Evolutionary conservation across 371 early-diverging fungal species (phyloP).

Genomic region (Dinochytrium kinnereticum): DNA sequence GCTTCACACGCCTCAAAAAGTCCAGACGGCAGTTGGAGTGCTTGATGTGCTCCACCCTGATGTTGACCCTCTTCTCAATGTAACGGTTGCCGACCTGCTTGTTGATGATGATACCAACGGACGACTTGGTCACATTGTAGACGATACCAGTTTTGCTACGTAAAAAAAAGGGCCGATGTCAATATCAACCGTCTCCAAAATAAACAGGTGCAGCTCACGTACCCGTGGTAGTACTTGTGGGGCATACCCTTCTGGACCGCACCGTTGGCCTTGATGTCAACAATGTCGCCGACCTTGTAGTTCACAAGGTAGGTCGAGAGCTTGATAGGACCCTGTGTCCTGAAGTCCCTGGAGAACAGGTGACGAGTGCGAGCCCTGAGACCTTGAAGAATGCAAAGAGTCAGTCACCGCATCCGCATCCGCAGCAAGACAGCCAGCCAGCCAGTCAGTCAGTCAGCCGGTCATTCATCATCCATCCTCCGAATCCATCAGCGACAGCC

Average conservation of each 20-base stretch:
- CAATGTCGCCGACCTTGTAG: constrained; percentile 99
- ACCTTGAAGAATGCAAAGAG: constrained; percentile 45
- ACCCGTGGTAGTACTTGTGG: constrained; percentile 99
- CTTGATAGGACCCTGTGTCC: constrained; percentile 90
- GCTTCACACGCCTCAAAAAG: constrained; percentile 96
- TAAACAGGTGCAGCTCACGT: constrained; percentile 43
- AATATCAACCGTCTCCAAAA: neutral
- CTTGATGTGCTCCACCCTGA: constrained; percentile 99
- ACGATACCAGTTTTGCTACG: constrained; percentile 95
- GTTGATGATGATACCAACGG: constrained; percentile 98
- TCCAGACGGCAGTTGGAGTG: constrained; percentile 99
- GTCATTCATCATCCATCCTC: too few relatives aligned
- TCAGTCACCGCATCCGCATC: neutral
- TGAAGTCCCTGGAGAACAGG: constrained; percentile 97
- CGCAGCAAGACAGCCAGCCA: too few relatives aligned
- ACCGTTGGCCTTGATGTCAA: constrained; percentile 97
- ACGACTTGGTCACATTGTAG: constrained; percentile 98
- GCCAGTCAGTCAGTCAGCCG: too few relatives aligned
- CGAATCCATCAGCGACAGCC: too few relatives aligned
- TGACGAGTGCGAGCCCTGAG: constrained; percentile 98
- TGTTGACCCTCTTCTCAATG: constrained; percentile 98
- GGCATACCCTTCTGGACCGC: constrained; percentile 99
- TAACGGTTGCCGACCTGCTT: constrained; percentile 98
- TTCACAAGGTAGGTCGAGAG: constrained; percentile 96
- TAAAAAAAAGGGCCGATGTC: neutral